Evolutionary conservation across 225 moss, liverwort and hornwort species (phyloP), one percentile per base, ranked within the genome.

Genomic region (Bryoerythrophyllum caledonicum): DNA sequence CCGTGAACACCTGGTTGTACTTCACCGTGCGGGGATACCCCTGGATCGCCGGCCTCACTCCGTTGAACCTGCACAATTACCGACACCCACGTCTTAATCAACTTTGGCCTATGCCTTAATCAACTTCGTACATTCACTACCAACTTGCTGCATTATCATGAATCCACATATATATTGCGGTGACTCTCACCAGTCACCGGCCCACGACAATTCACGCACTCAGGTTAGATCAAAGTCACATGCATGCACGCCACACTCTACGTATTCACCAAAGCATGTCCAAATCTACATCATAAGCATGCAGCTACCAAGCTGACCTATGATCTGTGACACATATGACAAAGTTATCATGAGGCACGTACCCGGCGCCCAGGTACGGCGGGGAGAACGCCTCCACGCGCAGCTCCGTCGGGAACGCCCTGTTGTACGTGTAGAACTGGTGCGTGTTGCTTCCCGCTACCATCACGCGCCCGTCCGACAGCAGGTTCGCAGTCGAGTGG

Each of bases 331-430:
- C 16, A 46, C 46, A 17, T 6, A 6, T 48, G 48, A n/a, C n/a
- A 48, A 17, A 49, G 19, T 49, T 0, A 10, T 38, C 9, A 38
- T 10, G 9, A 38, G 38, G 38, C 19, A 7, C 68, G 3, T 68
- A 68, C 68, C 34, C 21, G 10, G 54, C 23, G 57, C 30, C 60
- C 25, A 86, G 27, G 53, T 86, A 89, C 0, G 81, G 83, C 0
- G 86, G 88, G 0, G 83, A 86, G 74, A 83, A 86, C 0, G 86
- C 74, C 43, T 83, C 88, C 1, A 88, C 81, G 2, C 86, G 83
- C 1, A 89, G 60, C 74, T 89, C 86, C 2, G 88, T 89, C 1
- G 88, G 88, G 17, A 55, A 86, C 0, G 2, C 21, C 5, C 77
- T 83, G 0, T 14, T 63, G 28, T 54, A 86, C 0, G 83, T 86